phyloP scores from a whole-genome alignment of 2,329 filamentous ascomycete genomes.

The Neofusicoccum sp. region DNA sequence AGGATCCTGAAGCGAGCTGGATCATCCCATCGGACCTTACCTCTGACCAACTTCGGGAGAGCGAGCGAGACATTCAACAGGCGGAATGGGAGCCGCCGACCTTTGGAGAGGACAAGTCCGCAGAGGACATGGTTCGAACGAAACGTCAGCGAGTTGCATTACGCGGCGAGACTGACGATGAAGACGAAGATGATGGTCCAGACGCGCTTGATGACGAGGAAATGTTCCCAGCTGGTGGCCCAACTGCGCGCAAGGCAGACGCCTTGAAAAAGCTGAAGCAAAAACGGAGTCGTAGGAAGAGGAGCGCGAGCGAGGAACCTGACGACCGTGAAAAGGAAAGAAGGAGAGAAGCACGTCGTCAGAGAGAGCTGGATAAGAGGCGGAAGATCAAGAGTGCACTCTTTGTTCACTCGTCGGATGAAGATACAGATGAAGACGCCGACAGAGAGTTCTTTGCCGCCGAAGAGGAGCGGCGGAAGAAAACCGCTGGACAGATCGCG shows the following conservation, averaged over 20 bases:
- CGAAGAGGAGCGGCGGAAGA: slow-evolving; percentile 66
- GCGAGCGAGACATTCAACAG: slow-evolving; percentile 70
- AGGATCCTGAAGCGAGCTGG: slow-evolving; percentile 76
- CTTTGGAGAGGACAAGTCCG: slow-evolving; percentile 62
- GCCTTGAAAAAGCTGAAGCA: slow-evolving; percentile 54
- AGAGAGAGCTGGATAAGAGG: slow-evolving; percentile 73
- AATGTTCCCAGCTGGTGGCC: slow-evolving; percentile 67
- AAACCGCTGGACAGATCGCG: slow-evolving; percentile 50
- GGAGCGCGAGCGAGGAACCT: slow-evolving; percentile 48
- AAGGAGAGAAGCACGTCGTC: slow-evolving; percentile 59
- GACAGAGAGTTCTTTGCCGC: slow-evolving; percentile 73
- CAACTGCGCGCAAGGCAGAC: slow-evolving; percentile 58
- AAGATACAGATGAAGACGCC: slow-evolving; percentile 78
- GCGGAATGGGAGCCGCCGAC: slow-evolving; percentile 74
- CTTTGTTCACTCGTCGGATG: slow-evolving; percentile 80
- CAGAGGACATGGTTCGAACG: slow-evolving; percentile 76
- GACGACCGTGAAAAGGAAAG: slow-evolving; percentile 61
- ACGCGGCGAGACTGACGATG: slow-evolving; percentile 37
- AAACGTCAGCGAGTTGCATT: slow-evolving; percentile 53
- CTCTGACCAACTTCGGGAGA: slow-evolving; percentile 65
- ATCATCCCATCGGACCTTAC: slow-evolving; percentile 66
- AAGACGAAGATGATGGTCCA: slow-evolving; percentile 67
- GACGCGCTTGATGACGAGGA: slow-evolving; percentile 54
- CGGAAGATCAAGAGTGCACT: slow-evolving; percentile 79
- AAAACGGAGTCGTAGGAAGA: slow-evolving; percentile 59